Percentiles rank a stretch among this genome's conserved stretches.
Evolutionary conservation across 306 rosid species (phyloP).

Genomic region (Vigna reflexopilosa): DNA sequence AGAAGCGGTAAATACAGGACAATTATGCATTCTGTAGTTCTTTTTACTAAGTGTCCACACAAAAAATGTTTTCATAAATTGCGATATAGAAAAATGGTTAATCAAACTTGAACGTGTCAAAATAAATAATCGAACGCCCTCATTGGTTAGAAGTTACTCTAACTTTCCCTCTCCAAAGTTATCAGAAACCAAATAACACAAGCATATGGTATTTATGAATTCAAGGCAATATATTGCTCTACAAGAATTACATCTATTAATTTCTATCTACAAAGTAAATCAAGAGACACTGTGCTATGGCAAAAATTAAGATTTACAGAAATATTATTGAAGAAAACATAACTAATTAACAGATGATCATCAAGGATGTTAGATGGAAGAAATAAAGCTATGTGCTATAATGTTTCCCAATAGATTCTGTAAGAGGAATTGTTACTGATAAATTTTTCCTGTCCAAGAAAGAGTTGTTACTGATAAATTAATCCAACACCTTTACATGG

Average conservation of each 20-base stretch:
- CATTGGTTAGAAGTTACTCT: too few species aligned
- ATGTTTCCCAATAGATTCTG: not conserved
- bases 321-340: conserved; percentile 27
- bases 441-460: conserved; percentile 36
- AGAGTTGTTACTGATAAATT: conserved; percentile 12
- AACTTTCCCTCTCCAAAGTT: too few species aligned
- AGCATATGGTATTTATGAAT: not conserved
- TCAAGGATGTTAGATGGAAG: not conserved
- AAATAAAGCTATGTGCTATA: conserved; percentile 9
- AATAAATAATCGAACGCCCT: too few species aligned
- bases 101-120: too few species aligned
- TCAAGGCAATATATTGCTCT: not conserved
- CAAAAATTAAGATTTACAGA: conserved; percentile 9
- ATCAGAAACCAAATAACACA: not conserved
- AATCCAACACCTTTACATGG: conserved; percentile 52
- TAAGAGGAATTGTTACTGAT: not conserved
- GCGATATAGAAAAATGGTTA: too few species aligned
- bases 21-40: too few species aligned
- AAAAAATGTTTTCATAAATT: too few species aligned
- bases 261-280: not conserved
- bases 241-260: conserved; percentile 9
- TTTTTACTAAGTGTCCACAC: too few species aligned
- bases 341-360: not conserved
- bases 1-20: too few species aligned
- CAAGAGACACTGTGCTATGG: not conserved